Conservation (phyloP, 345 rosid genomes). For the Salix dunnii region DNA sequence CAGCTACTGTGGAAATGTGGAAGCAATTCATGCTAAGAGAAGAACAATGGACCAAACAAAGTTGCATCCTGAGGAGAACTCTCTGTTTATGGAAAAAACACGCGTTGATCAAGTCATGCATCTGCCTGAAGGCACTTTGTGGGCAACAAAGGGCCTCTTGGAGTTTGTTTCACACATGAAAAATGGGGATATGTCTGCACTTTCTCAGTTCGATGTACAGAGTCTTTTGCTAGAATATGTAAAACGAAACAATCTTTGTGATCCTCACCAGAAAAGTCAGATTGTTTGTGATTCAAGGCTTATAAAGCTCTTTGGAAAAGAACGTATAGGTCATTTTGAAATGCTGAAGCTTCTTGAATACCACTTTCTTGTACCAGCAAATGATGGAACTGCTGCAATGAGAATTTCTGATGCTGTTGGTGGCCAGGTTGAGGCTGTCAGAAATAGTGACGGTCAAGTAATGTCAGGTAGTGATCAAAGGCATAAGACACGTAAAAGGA, state of each 20-base stretch:
- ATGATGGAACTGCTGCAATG: constrained; percentile 23
- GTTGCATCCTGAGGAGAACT: constrained; percentile 27
- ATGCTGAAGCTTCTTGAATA: constrained; percentile 84
- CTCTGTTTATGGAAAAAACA: constrained; percentile 19
- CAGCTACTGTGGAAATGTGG: constrained; percentile 35
- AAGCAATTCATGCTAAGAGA: constrained; percentile 43
- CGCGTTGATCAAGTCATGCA: constrained; percentile 23
- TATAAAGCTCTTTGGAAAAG: constrained; percentile 59
- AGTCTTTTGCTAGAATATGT: constrained; percentile 71
- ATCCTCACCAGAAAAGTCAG: constrained; percentile 62
- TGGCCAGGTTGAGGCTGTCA: constrained; percentile 31
- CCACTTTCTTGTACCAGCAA: constrained; percentile 50
- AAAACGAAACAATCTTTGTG: constrained; percentile 63
- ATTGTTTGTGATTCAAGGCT: constrained; percentile 81
- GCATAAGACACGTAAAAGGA: constrained; percentile 47
- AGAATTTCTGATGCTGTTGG: constrained; percentile 36
- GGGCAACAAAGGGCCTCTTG: constrained; percentile 88
- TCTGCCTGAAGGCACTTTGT: constrained; percentile 38
- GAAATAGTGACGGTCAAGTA: constrained; percentile 29
- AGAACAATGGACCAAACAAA: constrained; percentile 44
- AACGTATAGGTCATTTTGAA: constrained; percentile 71
- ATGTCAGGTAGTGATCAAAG: constrained; percentile 40
- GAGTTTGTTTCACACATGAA: constrained; percentile 76
- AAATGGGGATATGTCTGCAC: constrained; percentile 60
- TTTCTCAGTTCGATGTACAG: constrained; percentile 67